phyloP scores from a whole-genome alignment of 2,329 filamentous ascomycete genomes.

The Ceratocystis alfenasii region DNA sequence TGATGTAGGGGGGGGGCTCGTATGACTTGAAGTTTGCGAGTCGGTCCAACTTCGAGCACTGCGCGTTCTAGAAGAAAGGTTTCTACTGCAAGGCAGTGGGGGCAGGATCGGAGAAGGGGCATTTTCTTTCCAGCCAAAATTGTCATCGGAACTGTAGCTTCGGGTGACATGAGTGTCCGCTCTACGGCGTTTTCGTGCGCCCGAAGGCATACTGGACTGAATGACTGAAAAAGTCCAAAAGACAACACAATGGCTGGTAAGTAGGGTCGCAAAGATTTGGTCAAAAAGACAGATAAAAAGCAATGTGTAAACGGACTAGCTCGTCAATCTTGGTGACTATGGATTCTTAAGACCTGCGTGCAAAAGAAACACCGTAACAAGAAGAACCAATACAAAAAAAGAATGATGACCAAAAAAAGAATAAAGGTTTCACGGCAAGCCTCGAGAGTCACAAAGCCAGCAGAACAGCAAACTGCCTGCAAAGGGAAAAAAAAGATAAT shows the following conservation, averaged over 20 bases:
- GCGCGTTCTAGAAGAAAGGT: not conserved
- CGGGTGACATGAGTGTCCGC: slow-evolving; percentile 10
- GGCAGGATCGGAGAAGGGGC: slow-evolving; percentile 4
- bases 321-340: not conserved
- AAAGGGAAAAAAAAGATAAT: not conserved
- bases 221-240: not conserved
- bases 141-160: slow-evolving; percentile 11
- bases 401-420: slow-evolving; percentile 6
- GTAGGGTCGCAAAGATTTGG: not conserved
- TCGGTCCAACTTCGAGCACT: slow-evolving; percentile 7
- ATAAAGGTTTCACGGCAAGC: not conserved
- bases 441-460: slow-evolving; percentile 2
- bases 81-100: not conserved
- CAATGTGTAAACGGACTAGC: not conserved
- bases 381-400: slow-evolving; percentile 6
- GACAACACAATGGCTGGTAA: not conserved
- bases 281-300: not conserved
- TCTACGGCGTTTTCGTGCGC: slow-evolving; percentile 12
- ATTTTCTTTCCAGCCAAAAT: slow-evolving; percentile 19
- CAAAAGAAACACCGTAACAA: slow-evolving; percentile 8
- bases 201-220: slow-evolving; percentile 1
- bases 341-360: not conserved
- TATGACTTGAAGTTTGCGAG: not conserved
- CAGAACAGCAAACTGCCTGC: not conserved
- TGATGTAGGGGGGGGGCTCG: not conserved